Percentiles rank a stretch among this genome's conserved stretches.
phyloP scores from a whole-genome alignment of 2,329 filamentous ascomycete genomes.

The Fusarium sarcochroum region DNA sequence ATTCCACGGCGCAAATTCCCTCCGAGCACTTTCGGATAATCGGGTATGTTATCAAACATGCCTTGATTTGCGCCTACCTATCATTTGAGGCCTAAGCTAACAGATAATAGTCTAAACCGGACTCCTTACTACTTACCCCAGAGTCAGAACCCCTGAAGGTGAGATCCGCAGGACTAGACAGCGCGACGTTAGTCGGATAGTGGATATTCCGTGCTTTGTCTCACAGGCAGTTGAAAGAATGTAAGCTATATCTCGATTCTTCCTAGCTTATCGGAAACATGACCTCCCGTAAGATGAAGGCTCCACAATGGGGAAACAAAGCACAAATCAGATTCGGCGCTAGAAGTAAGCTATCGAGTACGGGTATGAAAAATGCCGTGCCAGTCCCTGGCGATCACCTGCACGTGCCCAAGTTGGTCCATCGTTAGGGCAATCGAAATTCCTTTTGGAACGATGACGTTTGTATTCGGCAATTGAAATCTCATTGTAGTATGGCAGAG shows the following conservation, averaged over 20 bases:
- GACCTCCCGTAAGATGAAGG: background rate
- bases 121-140: background rate
- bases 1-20: constrained; percentile 4
- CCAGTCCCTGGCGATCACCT: constrained; percentile 32
- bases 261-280: constrained; percentile 29
- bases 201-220: constrained; percentile 18
- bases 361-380: constrained; percentile 29
- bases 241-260: constrained; percentile 8
- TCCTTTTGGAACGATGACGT: constrained; percentile 4
- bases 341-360: constrained; percentile 17
- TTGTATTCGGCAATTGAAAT: background rate
- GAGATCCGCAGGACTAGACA: background rate
- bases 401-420: constrained; percentile 3
- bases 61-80: background rate
- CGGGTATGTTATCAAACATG: background rate
- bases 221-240: constrained; percentile 6
- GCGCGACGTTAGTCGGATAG: background rate
- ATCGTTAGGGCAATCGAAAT: background rate
- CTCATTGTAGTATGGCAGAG: background rate
- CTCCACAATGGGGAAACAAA: constrained; percentile 4
- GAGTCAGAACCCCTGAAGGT: background rate
- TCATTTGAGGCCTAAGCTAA: background rate
- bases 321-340: constrained; percentile 11
- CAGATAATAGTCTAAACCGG: background rate
- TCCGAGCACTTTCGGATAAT: constrained; percentile 9